phyloP scores from a whole-genome alignment of 1,284 basidiomycete species.

The Kalmanozyma brasiliensis region DNA sequence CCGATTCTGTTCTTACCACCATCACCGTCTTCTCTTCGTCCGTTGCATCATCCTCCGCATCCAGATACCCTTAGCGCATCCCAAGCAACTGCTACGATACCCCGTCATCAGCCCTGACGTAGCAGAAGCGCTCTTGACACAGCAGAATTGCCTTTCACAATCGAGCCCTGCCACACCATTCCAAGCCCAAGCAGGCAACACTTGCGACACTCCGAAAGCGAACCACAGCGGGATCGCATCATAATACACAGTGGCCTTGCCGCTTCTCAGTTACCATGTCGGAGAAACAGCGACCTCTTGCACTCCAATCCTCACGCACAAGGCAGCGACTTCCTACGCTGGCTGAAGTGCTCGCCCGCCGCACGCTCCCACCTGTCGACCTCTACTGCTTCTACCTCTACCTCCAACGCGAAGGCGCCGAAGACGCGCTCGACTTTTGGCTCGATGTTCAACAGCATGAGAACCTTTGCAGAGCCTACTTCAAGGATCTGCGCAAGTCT shows the following conservation, averaged over 20 bases:
- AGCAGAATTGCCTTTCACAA: too few relatives aligned
- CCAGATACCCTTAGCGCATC: slow-evolving; percentile 7
- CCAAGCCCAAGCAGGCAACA: too few relatives aligned
- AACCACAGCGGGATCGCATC: background rate
- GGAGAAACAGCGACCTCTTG: slow-evolving; percentile 39
- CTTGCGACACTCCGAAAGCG: slow-evolving; percentile 2
- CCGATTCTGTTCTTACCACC: slow-evolving; percentile 7
- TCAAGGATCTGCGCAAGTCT: slow-evolving; percentile 95
- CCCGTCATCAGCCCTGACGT: too few relatives aligned
- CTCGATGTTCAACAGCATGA: slow-evolving; percentile 99
- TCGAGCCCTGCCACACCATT: too few relatives aligned
- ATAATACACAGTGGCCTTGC: background rate
- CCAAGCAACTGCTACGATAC: too few relatives aligned
- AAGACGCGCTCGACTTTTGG: slow-evolving; percentile 98
- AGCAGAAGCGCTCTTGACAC: too few relatives aligned
- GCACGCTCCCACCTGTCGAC: slow-evolving; percentile 91
- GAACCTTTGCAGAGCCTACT: slow-evolving; percentile 96
- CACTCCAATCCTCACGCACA: slow-evolving; percentile 50
- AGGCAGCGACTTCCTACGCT: slow-evolving; percentile 68
- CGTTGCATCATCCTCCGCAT: background rate
- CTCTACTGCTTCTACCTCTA: slow-evolving; percentile 90
- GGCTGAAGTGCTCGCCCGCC: slow-evolving; percentile 66
- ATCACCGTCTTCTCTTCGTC: slow-evolving; percentile 1
- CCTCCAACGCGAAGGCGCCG: slow-evolving; percentile 83
- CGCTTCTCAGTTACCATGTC: slow-evolving; percentile 20